Conservation (phyloP, 345 rosid species). For the Syzygium grande region DNA sequence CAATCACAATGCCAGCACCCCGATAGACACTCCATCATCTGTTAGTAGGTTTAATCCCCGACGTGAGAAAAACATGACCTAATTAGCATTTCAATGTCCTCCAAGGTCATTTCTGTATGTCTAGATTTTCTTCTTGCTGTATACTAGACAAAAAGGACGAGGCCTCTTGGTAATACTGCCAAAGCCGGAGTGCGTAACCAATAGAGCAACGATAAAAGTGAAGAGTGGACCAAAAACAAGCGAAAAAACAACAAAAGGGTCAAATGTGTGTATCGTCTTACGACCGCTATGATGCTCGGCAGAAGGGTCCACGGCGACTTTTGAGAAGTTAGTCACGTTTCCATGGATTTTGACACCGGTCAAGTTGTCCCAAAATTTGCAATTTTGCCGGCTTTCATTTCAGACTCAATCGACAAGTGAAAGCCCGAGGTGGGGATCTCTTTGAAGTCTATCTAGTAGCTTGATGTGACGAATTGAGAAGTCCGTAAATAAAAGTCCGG, state of each 20-base stretch:
- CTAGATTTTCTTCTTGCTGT: too few species aligned
- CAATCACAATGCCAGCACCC: neutral
- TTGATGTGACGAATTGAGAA: too few species aligned
- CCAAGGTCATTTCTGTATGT: too few species aligned
- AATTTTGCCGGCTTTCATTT: neutral
- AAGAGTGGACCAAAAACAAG: too few species aligned
- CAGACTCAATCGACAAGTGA: neutral
- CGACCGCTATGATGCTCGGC: neutral
- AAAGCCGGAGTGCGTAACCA: too few species aligned
- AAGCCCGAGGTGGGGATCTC: neutral
- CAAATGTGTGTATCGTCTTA: neutral
- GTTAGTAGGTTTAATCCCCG: too few species aligned
- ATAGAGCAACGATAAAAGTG: too few species aligned
- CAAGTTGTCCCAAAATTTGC: neutral
- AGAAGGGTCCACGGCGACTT: neutral
- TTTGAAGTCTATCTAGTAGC: neutral
- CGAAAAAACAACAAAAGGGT: neutral
- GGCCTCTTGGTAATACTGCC: too few species aligned
- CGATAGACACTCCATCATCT: neutral
- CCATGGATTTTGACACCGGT: neutral
- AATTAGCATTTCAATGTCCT: too few species aligned
- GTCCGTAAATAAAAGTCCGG: too few species aligned
- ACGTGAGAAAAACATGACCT: too few species aligned
- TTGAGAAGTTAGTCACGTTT: neutral
- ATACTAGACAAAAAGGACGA: too few species aligned